Evolutionary conservation across 768 basidiomycete genomes (phyloP), one percentile per base, ranked within the genome.

Genomic region (Termitomyces bulborhizus): DNA sequence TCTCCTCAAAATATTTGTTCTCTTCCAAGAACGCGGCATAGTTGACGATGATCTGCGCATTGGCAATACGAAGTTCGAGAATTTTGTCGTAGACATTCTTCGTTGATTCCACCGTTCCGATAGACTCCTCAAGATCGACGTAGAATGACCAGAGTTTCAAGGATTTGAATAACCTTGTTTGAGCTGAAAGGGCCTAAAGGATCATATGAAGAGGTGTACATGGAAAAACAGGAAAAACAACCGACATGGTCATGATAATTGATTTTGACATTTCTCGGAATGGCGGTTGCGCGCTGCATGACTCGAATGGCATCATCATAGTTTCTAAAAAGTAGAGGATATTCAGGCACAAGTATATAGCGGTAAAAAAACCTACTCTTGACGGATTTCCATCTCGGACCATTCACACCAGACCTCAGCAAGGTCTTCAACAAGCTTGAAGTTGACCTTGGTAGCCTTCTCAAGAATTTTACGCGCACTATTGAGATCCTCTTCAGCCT

Each of bases 381-480:
- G 88, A 42, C 96, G 84, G 48, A 98, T 78, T 68, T 99, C 97
- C 88, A 98, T 85, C 71, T 99, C 97, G 6, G 97, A 85, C 96
- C 97, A 98, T 72, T 98, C 97, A 64, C 95, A 98, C 97, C 97
- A 99, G 13, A 98, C 82, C 68, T 98, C 97, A 0, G 97, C 97
- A 24, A 99, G 78, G 64, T 99, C 97, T 66, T 99, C 96, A 9
- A 99, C 95, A n/a, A 83, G 78, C 70, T 88, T 92, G 77, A 94
- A 98, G 65, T 88, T 90, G 41, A 97, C 85, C 62, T 90, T 91
- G 3, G 89, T 89, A 4, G 84, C 96, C 69, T 92, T 96, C 67
- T 98, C 94, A 36, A 98, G 73, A 29, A 98, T 88, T 73, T 95
- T 95, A 41, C 95, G 84, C 4, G 96, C 90, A 61, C 83, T 90